These are phyloP conservation scores for Tilletiopsis washingtonensis DNA, from an alignment of 1,284 basidiomycete species.

Conservation along the genomic window DNA sequence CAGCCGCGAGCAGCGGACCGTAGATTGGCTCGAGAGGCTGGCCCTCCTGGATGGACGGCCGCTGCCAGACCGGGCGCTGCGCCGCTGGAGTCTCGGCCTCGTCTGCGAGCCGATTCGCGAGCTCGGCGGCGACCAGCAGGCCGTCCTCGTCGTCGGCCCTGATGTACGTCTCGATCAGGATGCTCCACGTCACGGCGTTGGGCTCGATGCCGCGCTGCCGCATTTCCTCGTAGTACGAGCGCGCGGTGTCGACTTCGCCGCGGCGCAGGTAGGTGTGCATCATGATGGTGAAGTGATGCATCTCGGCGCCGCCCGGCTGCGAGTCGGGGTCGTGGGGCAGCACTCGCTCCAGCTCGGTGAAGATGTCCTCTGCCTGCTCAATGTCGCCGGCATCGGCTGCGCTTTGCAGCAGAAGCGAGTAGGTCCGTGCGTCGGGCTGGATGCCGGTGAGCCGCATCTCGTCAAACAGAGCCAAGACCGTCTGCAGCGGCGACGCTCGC, in stretches of 20 bases:
- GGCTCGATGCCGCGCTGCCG: constrained; percentile 60
- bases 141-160: constrained; percentile 8
- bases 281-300: constrained; percentile 71
- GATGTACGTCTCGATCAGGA: constrained; percentile 52
- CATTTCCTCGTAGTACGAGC: constrained; percentile 69
- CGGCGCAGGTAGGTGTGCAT: constrained; percentile 67
- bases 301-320: constrained; percentile 40
- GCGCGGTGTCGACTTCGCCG: constrained; percentile 58
- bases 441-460: constrained; percentile 54
- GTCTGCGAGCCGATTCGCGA: constrained; percentile 1
- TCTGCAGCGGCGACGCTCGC: constrained; percentile 65
- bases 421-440: constrained; percentile 62
- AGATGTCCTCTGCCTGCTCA: constrained; percentile 62
- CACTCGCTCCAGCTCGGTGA: constrained; percentile 43
- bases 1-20: constrained; percentile 59
- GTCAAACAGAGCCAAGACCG: constrained; percentile 62
- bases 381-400: constrained; percentile 70
- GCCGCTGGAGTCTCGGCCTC: too few relatives aligned
- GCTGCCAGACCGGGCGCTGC: background rate
- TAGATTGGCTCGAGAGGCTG: constrained; percentile 50
- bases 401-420: constrained; percentile 70
- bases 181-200: constrained; percentile 62
- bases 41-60: background rate
- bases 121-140: background rate
- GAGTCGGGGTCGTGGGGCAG: constrained; percentile 10